phyloP scores from a whole-genome alignment of 1,139 yeast species.

The Debaryomyces coudertii region DNA sequence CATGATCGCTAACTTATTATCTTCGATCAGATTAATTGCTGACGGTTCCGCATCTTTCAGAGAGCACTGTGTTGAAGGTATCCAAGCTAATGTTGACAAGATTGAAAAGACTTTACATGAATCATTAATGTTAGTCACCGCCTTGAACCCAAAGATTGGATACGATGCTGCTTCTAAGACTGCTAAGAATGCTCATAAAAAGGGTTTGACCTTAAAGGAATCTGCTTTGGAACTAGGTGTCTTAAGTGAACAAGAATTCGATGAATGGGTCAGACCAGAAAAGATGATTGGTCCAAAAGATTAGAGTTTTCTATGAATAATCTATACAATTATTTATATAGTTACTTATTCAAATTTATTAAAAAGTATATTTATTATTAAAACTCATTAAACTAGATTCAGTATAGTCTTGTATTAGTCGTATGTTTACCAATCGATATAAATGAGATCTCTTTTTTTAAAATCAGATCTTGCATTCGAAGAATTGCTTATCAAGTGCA shows the following conservation, averaged over 20 bases:
- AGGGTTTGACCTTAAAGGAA: constrained; percentile 93
- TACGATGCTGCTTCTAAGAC: constrained; percentile 96
- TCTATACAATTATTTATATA: not conserved
- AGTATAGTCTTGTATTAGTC: too few relatives aligned
- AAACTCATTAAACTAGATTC: not conserved
- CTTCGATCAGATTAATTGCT: constrained; percentile 83
- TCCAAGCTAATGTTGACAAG: constrained; percentile 83
- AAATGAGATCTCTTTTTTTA: not conserved
- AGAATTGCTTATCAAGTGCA: not conserved
- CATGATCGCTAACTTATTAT: constrained; percentile 84
- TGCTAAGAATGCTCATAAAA: constrained; percentile 98
- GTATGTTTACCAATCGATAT: constrained; percentile 1
- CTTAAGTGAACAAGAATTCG: constrained; percentile 81
- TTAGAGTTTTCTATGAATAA: constrained; percentile 16
- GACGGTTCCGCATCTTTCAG: constrained; percentile 92
- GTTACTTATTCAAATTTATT: not conserved
- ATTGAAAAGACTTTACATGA: constrained; percentile 87
- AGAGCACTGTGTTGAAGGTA: constrained; percentile 92
- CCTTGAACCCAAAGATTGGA: constrained; percentile 97
- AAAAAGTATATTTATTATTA: not conserved
- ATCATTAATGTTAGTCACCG: constrained; percentile 97
- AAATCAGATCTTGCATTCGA: not conserved
- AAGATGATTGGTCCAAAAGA: constrained; percentile 93
- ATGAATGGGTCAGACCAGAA: constrained; percentile 97
- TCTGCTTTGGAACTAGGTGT: constrained; percentile 91